These are phyloP conservation scores for Mycena amicta DNA, from an alignment of 768 basidiomycete species.

Conservation along the genomic window DNA sequence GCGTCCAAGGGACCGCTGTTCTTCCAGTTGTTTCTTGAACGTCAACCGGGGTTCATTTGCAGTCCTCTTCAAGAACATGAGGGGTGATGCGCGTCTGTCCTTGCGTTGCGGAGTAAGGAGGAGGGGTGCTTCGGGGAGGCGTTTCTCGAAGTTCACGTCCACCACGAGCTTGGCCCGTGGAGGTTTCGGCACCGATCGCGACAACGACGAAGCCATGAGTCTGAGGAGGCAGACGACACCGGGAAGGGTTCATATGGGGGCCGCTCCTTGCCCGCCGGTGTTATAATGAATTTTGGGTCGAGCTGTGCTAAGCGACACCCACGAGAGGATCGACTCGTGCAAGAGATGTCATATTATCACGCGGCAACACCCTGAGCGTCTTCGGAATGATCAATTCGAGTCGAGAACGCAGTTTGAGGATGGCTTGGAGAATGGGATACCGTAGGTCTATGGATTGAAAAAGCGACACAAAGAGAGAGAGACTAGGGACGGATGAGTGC, in stretches of 20 bases:
- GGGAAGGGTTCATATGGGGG: conserved; percentile 2
- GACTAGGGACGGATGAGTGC: no score
- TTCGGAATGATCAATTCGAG: no score
- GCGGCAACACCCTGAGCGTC: not conserved
- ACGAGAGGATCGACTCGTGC: not conserved
- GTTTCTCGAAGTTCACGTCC: conserved; percentile 8
- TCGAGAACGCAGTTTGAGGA: no score
- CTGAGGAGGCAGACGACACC: conserved; percentile 22
- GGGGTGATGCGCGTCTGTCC: conserved; percentile 6
- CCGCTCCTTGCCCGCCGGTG: not conserved
- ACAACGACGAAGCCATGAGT: conserved; percentile 2
- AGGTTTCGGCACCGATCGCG: not conserved
- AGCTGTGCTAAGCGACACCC: no score
- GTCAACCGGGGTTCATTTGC: conserved; percentile 4
- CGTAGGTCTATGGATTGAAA: no score
- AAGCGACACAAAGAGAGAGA: no score
- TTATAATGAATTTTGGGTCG: not conserved
- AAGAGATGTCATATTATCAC: no score
- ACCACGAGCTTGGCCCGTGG: conserved; percentile 2
- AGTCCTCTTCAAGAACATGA: conserved; percentile 7
- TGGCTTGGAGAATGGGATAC: no score
- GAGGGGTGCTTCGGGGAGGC: conserved; percentile 13
- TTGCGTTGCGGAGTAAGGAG: conserved; percentile 20
- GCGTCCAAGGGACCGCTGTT: conserved; percentile 2
- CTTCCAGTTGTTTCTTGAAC: conserved; percentile 8